Conservation (phyloP, 306 rosid species). For the Cajanus cajan region DNA sequence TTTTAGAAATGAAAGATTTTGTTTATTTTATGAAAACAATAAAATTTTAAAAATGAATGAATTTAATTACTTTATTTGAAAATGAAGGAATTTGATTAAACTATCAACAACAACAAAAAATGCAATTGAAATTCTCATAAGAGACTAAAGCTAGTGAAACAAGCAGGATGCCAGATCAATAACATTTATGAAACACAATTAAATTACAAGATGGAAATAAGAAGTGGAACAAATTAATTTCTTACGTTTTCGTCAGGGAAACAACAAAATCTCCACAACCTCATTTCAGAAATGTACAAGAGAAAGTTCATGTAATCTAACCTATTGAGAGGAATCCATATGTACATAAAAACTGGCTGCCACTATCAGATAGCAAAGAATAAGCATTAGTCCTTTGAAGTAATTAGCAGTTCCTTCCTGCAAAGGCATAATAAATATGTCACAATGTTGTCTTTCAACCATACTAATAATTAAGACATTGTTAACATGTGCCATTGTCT, state of each 20-base stretch:
- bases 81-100: too few relatives aligned
- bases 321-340: conserved; percentile 48
- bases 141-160: not conserved
- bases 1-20: too few relatives aligned
- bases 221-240: not conserved
- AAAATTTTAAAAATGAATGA: too few relatives aligned
- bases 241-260: not conserved
- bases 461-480: not conserved
- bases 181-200: not conserved
- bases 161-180: not conserved
- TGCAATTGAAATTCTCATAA: too few relatives aligned
- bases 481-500: not conserved
- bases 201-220: not conserved
- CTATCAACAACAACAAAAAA: too few relatives aligned
- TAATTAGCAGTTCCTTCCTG: conserved; percentile 87
- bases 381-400: conserved; percentile 79
- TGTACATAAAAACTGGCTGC: conserved; percentile 87
- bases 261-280: conserved; percentile 7
- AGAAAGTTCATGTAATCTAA: not conserved
- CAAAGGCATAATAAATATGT: conserved; percentile 31
- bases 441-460: not conserved
- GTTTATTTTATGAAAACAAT: too few relatives aligned
- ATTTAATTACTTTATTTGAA: too few relatives aligned
- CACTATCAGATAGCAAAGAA: conserved; percentile 78
- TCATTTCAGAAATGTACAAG: not conserved